Evolutionary conservation across 2,329 filamentous ascomycete species (phyloP), one percentile per base, ranked within the genome.

Genomic region (Neopestalotiopsis rosae): DNA sequence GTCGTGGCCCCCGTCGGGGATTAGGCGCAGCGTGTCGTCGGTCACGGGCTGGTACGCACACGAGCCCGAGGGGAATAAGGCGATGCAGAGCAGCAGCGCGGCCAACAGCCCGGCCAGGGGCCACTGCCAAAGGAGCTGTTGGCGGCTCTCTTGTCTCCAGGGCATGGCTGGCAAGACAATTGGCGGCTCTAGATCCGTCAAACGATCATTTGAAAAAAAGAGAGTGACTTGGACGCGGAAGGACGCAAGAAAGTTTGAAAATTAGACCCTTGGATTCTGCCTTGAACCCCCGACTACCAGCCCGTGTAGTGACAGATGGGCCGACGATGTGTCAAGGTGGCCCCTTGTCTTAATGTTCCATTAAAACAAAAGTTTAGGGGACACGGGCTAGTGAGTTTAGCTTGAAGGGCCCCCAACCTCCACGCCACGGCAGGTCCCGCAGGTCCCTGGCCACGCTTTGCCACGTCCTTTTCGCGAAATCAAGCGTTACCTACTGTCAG

Each of bases 1-100:
- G 80, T 94, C 92, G 68, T 85, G 81, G 70, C 89, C 90, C 1
- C 91, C 90, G n/a, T 87, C 88, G 13, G 94, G 93, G 17, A 99
- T 87, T 66, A 84, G 85, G 71, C 85, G 87, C 58, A 98, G 86
- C 42, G 92, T 91, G 68, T 89, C 87, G 81, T 97, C 92, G 45
- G 94, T 93, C 69, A 98, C 80, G 40, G 38, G 30, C 68, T 81
- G 81, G 75, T 87, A 85, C 62, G 80, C 81, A 61, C 32, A 52
- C 13, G 61, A 28, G 20, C 17, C 12, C 10, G 24, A 14, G 58
- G 32, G 30, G 20, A 67, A 61, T 28, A 75, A 73, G 42, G 78
- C 78, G 28, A 76, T 73, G 57, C 70, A 72, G 38, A 78, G 67
- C 59, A 76, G 63, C 62, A 68, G 1, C 61, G 42, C 30, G 17